phyloP scores from a whole-genome alignment of 1,284 basidiomycete genomes.

The Rhodotorula sp. region DNA sequence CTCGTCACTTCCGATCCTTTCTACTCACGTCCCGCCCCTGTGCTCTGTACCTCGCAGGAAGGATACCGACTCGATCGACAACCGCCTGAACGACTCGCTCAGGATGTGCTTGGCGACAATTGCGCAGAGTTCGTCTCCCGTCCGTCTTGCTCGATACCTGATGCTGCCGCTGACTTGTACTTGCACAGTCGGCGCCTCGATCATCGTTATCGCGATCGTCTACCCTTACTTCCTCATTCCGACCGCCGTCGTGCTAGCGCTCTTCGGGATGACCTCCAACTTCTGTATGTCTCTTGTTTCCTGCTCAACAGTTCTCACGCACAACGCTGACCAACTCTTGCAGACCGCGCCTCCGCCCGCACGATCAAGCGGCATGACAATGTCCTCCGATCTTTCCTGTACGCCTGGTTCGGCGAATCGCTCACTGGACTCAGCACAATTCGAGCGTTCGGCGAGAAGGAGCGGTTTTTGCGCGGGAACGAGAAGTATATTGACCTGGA shows the following conservation, averaged over 20 bases:
- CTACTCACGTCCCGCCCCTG: no score
- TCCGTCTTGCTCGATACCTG: slow-evolving; percentile 55
- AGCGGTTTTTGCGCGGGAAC: slow-evolving; percentile 16
- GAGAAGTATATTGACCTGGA: slow-evolving; percentile 45
- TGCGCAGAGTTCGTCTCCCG: slow-evolving; percentile 55
- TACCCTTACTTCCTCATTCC: slow-evolving; percentile 49
- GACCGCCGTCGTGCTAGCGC: slow-evolving; percentile 56
- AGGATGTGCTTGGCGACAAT: slow-evolving; percentile 43
- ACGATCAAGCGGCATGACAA: slow-evolving; percentile 64
- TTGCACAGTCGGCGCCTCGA: not conserved
- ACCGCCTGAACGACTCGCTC: slow-evolving; percentile 46
- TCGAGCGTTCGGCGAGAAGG: slow-evolving; percentile 49
- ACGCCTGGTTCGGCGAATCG: slow-evolving; percentile 45
- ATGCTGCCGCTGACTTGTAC: not conserved
- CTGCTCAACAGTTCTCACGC: no score
- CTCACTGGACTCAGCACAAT: slow-evolving; percentile 72
- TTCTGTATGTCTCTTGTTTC: not conserved
- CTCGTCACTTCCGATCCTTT: slow-evolving; percentile 50
- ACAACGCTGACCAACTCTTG: slow-evolving; percentile 46
- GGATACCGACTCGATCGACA: slow-evolving; percentile 56
- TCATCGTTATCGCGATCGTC: slow-evolving; percentile 54
- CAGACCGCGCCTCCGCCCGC: slow-evolving; percentile 66
- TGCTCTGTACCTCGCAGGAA: slow-evolving; percentile 1
- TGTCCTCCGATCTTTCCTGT: slow-evolving; percentile 46
- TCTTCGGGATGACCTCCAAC: slow-evolving; percentile 18